Evolutionary conservation across 345 rosid species (phyloP).

Genomic region (Arabidopsis arenosa): DNA sequence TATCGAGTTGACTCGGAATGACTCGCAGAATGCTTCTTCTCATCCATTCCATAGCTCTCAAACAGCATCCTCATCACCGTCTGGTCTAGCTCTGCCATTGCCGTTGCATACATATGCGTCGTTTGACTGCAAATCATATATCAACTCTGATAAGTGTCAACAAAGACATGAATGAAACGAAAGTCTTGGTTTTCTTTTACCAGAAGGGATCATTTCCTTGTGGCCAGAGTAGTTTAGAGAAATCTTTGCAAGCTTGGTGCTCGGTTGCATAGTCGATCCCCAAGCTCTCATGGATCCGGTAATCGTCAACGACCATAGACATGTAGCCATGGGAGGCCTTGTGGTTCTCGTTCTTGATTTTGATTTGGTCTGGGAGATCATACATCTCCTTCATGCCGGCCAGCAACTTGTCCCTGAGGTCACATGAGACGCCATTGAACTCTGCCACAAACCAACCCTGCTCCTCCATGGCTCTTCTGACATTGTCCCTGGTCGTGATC

Average conservation of each 20-base stretch:
- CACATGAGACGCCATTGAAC: slow-evolving; percentile 45
- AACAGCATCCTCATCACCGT: slow-evolving; percentile 63
- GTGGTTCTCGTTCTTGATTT: slow-evolving; percentile 63
- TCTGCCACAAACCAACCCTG: slow-evolving; percentile 65
- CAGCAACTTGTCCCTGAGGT: slow-evolving; percentile 47
- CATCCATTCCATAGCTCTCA: slow-evolving; percentile 62
- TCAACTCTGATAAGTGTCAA: background rate
- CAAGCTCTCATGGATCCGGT: slow-evolving; percentile 76
- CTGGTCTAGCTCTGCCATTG: slow-evolving; percentile 52
- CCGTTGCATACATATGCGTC: slow-evolving; percentile 49
- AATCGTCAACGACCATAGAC: slow-evolving; percentile 59
- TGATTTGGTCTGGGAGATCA: slow-evolving; percentile 60
- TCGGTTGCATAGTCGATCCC: slow-evolving; percentile 66
- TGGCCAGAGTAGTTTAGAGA: slow-evolving; percentile 78
- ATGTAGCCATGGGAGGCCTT: slow-evolving; percentile 69
- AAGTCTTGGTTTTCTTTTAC: slow-evolving; percentile 38
- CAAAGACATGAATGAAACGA: background rate
- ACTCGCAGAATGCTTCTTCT: slow-evolving; percentile 45
- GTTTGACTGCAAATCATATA: slow-evolving; percentile 38
- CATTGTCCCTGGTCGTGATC: slow-evolving; percentile 46
- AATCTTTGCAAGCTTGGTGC: slow-evolving; percentile 48
- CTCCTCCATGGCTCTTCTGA: slow-evolving; percentile 66
- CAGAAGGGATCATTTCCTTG: slow-evolving; percentile 60
- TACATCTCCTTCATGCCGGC: slow-evolving; percentile 57
- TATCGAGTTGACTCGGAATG: slow-evolving; percentile 51